Percentiles rank a stretch among this genome's conserved stretches.
phyloP scores from a whole-genome alignment of 2,329 filamentous ascomycete species.

The Fusarium chlamydosporum region DNA sequence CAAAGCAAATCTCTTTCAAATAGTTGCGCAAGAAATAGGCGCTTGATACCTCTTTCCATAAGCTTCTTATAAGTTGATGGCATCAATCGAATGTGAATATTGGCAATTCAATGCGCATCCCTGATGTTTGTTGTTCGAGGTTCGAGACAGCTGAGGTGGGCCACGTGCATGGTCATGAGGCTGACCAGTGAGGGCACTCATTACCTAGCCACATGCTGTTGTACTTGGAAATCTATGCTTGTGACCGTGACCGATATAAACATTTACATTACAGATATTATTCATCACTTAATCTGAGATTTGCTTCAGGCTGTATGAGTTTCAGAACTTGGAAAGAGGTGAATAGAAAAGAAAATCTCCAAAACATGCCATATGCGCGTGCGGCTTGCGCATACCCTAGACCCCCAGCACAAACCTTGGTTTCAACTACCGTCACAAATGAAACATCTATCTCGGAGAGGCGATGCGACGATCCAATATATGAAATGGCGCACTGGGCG shows the following conservation, averaged over 20 bases:
- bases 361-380: too few relatives aligned
- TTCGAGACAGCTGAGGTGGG: conserved; percentile 29
- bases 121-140: conserved; percentile 27
- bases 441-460: neutral
- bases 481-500: conserved; percentile 23
- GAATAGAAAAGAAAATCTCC: too few relatives aligned
- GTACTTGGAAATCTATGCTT: neutral
- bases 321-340: neutral
- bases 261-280: neutral
- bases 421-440: neutral
- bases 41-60: conserved; percentile 10
- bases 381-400: neutral
- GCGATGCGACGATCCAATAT: neutral
- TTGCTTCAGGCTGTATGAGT: neutral
- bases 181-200: conserved; percentile 27
- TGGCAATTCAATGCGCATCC: conserved; percentile 26
- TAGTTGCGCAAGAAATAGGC: neutral
- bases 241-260: neutral
- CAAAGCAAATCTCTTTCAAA: neutral
- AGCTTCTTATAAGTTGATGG: neutral
- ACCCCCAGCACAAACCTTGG: neutral
- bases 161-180: conserved; percentile 38
- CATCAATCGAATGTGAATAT: conserved; percentile 6
- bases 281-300: neutral
- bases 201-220: conserved; percentile 22